These are phyloP conservation scores for Chalciporus piperatus DNA, from an alignment of 768 basidiomycete genomes.

Conservation along the genomic window DNA sequence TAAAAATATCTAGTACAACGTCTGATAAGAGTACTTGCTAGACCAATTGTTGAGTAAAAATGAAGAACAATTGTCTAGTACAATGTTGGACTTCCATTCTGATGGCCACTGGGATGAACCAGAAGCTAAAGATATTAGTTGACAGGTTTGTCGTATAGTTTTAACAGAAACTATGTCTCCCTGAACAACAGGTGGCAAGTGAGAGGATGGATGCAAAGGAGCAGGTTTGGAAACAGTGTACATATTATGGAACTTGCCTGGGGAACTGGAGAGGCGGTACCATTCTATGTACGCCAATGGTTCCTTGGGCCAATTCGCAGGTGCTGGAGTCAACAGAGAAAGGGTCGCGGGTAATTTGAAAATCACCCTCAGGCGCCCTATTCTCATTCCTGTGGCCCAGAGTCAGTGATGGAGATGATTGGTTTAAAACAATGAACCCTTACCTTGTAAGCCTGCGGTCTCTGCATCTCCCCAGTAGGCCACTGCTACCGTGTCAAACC, in stretches of 20 bases:
- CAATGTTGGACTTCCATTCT: background rate
- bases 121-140: background rate
- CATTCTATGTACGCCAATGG: constrained; percentile 12
- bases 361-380: background rate
- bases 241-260: constrained; percentile 1
- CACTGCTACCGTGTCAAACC: constrained; percentile 1
- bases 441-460: constrained; percentile 4
- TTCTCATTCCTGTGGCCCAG: background rate
- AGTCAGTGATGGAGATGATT: background rate
- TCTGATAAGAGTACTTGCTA: constrained; percentile 11
- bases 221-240: background rate
- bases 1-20: constrained; percentile 1
- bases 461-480: constrained; percentile 23
- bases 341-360: constrained; percentile 2
- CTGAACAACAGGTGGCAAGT: too few relatives aligned
- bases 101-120: background rate
- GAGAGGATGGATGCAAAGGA: background rate
- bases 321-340: background rate
- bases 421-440: background rate
- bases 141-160: too few relatives aligned
- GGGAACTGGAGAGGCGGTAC: background rate
- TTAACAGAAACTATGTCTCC: too few relatives aligned
- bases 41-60: constrained; percentile 15
- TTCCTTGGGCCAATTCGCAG: constrained; percentile 2
- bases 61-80: constrained; percentile 4